Base-by-base conservation (phyloP, 768 basidiomycete species). In the Saitozyma podzolica region DNA sequence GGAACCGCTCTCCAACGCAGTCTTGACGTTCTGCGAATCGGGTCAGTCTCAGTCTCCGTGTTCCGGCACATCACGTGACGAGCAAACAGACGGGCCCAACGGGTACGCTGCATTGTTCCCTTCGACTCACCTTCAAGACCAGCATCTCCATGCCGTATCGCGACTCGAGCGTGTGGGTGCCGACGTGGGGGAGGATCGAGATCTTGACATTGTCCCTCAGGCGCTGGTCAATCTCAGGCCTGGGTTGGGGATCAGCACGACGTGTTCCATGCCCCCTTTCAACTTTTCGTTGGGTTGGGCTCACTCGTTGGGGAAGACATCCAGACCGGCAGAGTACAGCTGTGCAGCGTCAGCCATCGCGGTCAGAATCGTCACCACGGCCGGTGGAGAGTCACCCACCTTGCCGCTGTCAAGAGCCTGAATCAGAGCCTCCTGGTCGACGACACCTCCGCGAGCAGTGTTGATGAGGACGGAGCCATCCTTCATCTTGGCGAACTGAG, bases 351-450 rank as follows among this genome's bases (percentile, higher is more conserved):
- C 47, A 48, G 47, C 47, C 17, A 14, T 48, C 47, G 29, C 29
- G 5, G 29, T 29, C 29, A 29, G 29, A 29, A 29, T 29, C 29
- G 29, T 29, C 29, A 29, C 29, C 29, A 11, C 29, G 8, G 39
- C 20, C 9, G 60, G 54, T 9, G 56, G 51, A 17, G 62, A 50
- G 16, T 62, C n/a, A 11, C 50, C 56, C 11, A 66, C 54, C 17
- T 54, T 41, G 6, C 64, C 64, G 41, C 47, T 54, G 13, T 54
- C 55, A 14, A 66, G 41, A 14, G 91, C 91, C 20, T 83, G 83
- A 63, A 94, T 89, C 82, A 95, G 82, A 3, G 91, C 92, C 6
- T 84, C 85, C 79, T 93, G 91, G 66, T 94, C 89, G 48, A 95
- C 83, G 41, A 94, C 86, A 74, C 88, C 92, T 16, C 92, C 92